Evolutionary conservation across 768 basidiomycete species (phyloP), one percentile per base, ranked within the genome.

Genomic region (Mycena maculata): DNA sequence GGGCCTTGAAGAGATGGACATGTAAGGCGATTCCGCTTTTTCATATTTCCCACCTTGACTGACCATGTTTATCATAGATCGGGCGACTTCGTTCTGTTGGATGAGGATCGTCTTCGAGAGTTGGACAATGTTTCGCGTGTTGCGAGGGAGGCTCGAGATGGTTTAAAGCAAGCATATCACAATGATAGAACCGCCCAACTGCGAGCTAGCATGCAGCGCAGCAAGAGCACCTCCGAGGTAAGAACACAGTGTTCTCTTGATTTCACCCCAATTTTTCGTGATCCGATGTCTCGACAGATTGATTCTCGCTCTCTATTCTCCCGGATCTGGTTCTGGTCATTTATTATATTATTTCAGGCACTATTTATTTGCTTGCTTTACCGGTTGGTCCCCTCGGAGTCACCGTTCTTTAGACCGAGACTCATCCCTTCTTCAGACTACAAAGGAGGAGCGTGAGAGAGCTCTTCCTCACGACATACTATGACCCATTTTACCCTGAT

Each of bases 401-500:
- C 33, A n/a, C n/a, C n/a, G n/a, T n/a, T 23, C 4, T 31, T 25
- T 23, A 20, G 11, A 49, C 33, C 30, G 28, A 4, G 38, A 16
- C 63, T 74, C 28, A 74, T 63, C 33, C 63, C 60, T 31, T 50
- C 18, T 70, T 5, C 66, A 88, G 92, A 70, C 68, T 87, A 71
- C 82, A 84, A 65, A 71, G 78, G 50, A 75, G 76, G 31, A 83
- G 81, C 52, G 87, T 90, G 48, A 82, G 76, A 72, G 81, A 86
- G 25, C 79, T 88, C 31, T 93, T 92, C 77, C 81, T 92, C 71
- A 90, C 88, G 66, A 89, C 86, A 64, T 93, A 92, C 71, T 92
- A 90, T 72, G 92, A 94, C 74, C 90, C 92, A 62, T 88, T 92
- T 78, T 87, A 91, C 74, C 89, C 90, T 18, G 89, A 92, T 72